Conservation (phyloP, 192 early-diverging fungal genomes). For the Coemansia sp. region DNA sequence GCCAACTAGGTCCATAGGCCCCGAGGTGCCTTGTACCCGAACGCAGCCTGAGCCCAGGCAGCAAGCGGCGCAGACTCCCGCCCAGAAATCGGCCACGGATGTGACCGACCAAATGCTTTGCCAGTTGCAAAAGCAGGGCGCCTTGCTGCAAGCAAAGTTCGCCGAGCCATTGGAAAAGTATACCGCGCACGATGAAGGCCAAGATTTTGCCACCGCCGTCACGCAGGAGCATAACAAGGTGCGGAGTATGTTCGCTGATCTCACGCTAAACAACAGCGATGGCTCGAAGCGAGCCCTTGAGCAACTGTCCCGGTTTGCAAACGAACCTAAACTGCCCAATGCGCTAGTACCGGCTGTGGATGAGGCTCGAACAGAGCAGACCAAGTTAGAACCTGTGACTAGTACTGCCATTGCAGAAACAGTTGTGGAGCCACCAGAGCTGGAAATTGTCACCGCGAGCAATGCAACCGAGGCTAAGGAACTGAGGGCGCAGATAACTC, state of each 20-base stretch:
- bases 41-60: background rate
- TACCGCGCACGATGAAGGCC: background rate
- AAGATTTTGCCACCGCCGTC: constrained; percentile 3
- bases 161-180: constrained; percentile 9
- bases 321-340: background rate
- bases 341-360: background rate
- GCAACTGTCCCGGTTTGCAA: background rate
- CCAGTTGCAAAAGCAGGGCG: background rate
- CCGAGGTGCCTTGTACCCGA: background rate
- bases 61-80: background rate
- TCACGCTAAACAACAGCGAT: background rate
- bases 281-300: background rate
- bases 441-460: background rate
- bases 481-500: background rate
- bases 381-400: background rate
- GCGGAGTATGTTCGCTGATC: background rate
- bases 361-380: background rate
- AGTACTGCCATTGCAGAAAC: background rate
- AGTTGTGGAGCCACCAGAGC: background rate
- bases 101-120: background rate
- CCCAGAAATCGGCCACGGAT: background rate
- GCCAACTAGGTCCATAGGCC: background rate
- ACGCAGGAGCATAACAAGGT: background rate
- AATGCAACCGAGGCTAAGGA: background rate
- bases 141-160: constrained; percentile 1